Percentiles rank a stretch among this genome's conserved stretches.
Conservation (phyloP, 208 protist species). For the Crithidia brevicula region DNA sequence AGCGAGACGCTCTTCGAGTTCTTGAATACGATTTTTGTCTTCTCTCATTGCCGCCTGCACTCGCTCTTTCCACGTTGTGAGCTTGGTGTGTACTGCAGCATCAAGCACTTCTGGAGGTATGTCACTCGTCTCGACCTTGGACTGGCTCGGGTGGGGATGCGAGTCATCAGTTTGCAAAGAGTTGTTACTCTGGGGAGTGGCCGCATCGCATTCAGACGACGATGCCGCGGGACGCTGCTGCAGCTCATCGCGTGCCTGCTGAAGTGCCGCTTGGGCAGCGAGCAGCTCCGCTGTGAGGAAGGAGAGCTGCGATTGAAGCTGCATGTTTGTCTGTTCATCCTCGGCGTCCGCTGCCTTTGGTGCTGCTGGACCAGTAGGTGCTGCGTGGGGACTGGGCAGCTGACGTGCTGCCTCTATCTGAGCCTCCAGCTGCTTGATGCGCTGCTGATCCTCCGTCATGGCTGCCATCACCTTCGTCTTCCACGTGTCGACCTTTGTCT, state of each 20-base stretch:
- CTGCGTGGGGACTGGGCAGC: too few relatives aligned
- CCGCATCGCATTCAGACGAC: too few relatives aligned
- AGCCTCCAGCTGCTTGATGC: slow-evolving; percentile 28
- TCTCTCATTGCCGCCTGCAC: slow-evolving; percentile 31
- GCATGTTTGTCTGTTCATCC: neutral
- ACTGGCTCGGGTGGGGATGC: neutral
- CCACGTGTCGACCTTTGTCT: slow-evolving; percentile 44
- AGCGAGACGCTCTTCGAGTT: slow-evolving; percentile 33
- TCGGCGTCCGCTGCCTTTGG: neutral
- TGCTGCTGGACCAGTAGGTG: neutral
- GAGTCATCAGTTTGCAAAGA: neutral
- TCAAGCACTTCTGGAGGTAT: slow-evolving; percentile 23
- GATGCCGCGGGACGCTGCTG: neutral
- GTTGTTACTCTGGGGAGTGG: too few relatives aligned
- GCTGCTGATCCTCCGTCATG: slow-evolving; percentile 36
- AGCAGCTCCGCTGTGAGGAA: slow-evolving; percentile 5
- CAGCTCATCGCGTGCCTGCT: slow-evolving; percentile 1
- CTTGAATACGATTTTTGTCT: slow-evolving; percentile 35
- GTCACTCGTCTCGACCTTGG: neutral
- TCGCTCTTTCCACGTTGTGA: slow-evolving; percentile 44
- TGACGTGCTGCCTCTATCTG: slow-evolving; percentile 1
- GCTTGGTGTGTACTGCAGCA: slow-evolving; percentile 36
- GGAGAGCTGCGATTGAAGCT: neutral
- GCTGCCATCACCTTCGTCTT: slow-evolving; percentile 40
- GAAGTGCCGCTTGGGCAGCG: neutral